A percentile compares a stretch with the other conserved stretches of the same genome.
Evolutionary conservation across 305 asterid genomes (phyloP).

Genomic region (Fraxinus sp.): DNA sequence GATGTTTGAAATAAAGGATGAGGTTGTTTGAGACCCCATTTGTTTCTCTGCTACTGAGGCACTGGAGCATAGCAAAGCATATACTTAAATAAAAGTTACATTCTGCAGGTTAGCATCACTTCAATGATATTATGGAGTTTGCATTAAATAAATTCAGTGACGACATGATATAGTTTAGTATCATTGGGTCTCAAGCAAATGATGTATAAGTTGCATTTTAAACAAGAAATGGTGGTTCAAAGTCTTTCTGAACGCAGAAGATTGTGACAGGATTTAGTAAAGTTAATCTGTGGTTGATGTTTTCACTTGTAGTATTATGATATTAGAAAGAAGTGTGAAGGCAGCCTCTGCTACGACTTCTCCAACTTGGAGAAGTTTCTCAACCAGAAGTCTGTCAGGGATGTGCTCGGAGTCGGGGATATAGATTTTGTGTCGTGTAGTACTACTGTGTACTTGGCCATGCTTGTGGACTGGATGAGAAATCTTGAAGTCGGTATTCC

Average conservation of each 20-base stretch:
- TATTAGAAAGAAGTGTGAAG: slow-evolving; percentile 80
- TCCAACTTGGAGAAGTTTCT: slow-evolving; percentile 79
- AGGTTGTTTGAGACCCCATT: background rate
- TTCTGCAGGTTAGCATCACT: background rate
- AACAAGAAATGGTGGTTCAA: background rate
- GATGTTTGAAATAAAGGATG: background rate
- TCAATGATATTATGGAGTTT: background rate
- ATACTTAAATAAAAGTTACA: background rate
- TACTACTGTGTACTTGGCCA: slow-evolving; percentile 72
- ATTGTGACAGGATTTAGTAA: background rate
- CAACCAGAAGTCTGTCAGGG: slow-evolving; percentile 63
- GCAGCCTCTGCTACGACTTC: slow-evolving; percentile 94
- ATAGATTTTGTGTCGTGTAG: slow-evolving; percentile 90
- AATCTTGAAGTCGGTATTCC: slow-evolving; percentile 94
- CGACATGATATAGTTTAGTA: background rate
- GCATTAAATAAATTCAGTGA: background rate
- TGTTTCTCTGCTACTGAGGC: background rate
- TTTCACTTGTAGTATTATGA: slow-evolving; percentile 70
- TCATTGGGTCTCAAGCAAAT: background rate
- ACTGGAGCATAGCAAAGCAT: background rate
- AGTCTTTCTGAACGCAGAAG: background rate
- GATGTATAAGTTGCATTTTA: background rate
- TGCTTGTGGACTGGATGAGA: slow-evolving; percentile 98
- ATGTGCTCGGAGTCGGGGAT: slow-evolving; percentile 80
- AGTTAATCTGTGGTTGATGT: background rate